phyloP scores from a whole-genome alignment of 352 stramenopile genomes.

The Plasmopara muralis region DNA sequence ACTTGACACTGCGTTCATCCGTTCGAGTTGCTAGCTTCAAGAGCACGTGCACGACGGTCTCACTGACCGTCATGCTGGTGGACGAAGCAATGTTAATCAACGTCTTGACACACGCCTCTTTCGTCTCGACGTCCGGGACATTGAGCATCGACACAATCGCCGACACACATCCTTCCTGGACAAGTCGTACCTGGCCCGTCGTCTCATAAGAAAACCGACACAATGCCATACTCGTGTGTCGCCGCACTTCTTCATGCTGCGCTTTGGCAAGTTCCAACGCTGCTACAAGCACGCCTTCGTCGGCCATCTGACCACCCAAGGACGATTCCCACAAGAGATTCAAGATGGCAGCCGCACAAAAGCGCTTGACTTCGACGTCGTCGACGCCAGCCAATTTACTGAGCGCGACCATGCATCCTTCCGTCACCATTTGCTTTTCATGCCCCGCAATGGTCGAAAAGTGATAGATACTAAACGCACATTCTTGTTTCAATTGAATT shows the following conservation, averaged over 20 bases:
- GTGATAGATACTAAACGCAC: slow-evolving; percentile 76
- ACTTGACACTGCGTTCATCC: slow-evolving; percentile 43
- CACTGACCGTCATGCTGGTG: slow-evolving; percentile 47
- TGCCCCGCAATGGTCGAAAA: slow-evolving; percentile 61
- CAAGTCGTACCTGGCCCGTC: slow-evolving; percentile 53
- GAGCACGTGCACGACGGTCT: slow-evolving; percentile 74
- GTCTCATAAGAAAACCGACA: slow-evolving; percentile 81
- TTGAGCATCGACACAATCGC: slow-evolving; percentile 84
- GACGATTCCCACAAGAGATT: slow-evolving; percentile 60
- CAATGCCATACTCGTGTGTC: slow-evolving; percentile 76
- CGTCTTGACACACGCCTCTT: slow-evolving; percentile 77
- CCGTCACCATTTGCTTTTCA: slow-evolving; percentile 66
- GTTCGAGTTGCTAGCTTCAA: slow-evolving; percentile 70
- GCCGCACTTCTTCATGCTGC: slow-evolving; percentile 71
- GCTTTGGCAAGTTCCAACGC: slow-evolving; percentile 74
- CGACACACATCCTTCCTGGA: slow-evolving; percentile 77
- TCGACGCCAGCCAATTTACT: slow-evolving; percentile 72
- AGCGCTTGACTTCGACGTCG: slow-evolving; percentile 75
- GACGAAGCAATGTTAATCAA: slow-evolving; percentile 81
- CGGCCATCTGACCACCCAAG: slow-evolving; percentile 49
- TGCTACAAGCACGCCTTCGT: slow-evolving; percentile 65
- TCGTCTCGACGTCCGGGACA: slow-evolving; percentile 66
- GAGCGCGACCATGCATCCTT: slow-evolving; percentile 69
- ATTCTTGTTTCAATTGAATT: slow-evolving; percentile 73
- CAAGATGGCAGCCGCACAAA: slow-evolving; percentile 72